Percentiles rank a stretch among this genome's conserved stretches.
Evolutionary conservation across 345 rosid species (phyloP).

Genomic region (Hevea brasiliensis): DNA sequence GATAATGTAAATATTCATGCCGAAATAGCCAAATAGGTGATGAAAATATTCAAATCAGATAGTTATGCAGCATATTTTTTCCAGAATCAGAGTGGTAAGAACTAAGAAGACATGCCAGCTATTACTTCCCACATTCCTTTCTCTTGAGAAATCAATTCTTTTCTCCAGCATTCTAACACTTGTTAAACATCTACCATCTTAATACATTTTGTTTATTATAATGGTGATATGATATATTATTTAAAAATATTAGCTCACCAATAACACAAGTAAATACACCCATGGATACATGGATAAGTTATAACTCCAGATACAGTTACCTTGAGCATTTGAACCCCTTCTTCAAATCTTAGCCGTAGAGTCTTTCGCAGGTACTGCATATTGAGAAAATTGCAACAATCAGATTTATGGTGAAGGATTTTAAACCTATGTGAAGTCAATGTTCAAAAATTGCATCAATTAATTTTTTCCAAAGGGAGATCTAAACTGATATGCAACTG

Average conservation of each 20-base stretch:
- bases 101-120: background rate
- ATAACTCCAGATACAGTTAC: constrained; percentile 28
- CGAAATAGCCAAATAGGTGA: too few species aligned
- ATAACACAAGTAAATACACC: background rate
- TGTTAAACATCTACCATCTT: background rate
- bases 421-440: background rate
- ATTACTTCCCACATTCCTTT: background rate
- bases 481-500: background rate
- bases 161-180: background rate
- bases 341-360: constrained; percentile 67
- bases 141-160: background rate
- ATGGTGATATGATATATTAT: background rate
- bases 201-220: background rate
- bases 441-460: background rate
- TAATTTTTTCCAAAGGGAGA: background rate
- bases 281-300: too few species aligned
- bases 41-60: background rate
- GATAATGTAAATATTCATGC: background rate
- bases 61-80: background rate
- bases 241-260: background rate
- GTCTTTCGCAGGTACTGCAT: constrained; percentile 76
- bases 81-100: background rate
- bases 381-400: constrained; percentile 3
- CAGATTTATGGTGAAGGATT: constrained; percentile 4
- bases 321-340: constrained; percentile 90